phyloP scores from a whole-genome alignment of 1,139 yeast genomes.

The Taphrina flavorubra region DNA sequence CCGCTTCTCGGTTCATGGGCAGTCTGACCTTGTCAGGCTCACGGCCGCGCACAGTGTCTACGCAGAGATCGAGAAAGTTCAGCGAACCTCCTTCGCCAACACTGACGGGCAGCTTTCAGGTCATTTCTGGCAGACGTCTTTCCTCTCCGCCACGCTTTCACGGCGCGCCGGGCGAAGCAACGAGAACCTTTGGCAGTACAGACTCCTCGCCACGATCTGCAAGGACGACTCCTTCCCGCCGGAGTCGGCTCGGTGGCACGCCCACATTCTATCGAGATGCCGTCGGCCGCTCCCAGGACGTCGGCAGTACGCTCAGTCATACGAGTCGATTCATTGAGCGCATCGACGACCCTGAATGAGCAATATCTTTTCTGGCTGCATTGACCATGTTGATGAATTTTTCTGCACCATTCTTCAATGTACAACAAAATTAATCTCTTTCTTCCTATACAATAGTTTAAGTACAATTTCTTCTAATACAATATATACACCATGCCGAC shows the following conservation, averaged over 20 bases:
- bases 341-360: constrained; percentile 11
- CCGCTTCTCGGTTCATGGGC: constrained; percentile 12
- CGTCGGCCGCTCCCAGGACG: constrained; percentile 23
- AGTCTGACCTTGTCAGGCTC: not conserved
- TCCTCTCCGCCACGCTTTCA: constrained; percentile 18
- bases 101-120: constrained; percentile 14
- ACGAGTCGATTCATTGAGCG: constrained; percentile 23
- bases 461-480: not conserved
- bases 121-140: constrained; percentile 19
- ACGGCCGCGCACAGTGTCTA: constrained; percentile 1
- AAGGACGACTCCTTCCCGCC: constrained; percentile 14
- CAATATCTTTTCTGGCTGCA: too few species aligned
- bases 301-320: constrained; percentile 24
- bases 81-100: constrained; percentile 14
- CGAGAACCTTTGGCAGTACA: constrained; percentile 3
- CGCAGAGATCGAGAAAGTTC: constrained; percentile 15
- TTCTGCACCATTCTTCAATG: not conserved
- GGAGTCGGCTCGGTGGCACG: constrained; percentile 13
- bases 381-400: too few species aligned
- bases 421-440: not conserved
- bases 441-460: not conserved
- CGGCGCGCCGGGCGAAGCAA: constrained; percentile 11
- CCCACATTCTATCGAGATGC: constrained; percentile 8
- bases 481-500: too few species aligned
- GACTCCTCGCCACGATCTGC: constrained; percentile 18